Conservation (phyloP, 2,329 filamentous ascomycete genomes). For the Madurella fahalii region DNA sequence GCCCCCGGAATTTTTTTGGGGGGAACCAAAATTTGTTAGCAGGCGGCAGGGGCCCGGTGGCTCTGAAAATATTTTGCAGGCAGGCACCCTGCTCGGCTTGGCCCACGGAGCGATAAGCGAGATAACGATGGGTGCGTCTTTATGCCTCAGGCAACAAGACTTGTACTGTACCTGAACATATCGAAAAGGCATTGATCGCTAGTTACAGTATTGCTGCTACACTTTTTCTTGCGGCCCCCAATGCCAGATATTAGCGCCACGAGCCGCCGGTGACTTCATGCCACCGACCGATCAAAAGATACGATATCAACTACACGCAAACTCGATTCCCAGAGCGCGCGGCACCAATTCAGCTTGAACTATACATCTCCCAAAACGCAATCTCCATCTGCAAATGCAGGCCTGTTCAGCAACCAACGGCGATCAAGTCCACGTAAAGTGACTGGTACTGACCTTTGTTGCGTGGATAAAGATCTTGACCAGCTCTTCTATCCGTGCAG, state of each 20-base stretch:
- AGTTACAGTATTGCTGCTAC: no score
- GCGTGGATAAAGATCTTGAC: conserved; percentile 80
- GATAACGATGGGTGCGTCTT: conserved; percentile 11
- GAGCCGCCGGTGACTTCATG: no score
- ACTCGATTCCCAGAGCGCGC: background rate
- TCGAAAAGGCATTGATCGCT: no score
- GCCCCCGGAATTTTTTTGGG: conserved; percentile 22
- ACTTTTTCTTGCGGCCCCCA: no score
- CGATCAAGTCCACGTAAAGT: background rate
- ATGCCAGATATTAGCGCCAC: background rate
- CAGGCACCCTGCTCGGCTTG: conserved; percentile 12
- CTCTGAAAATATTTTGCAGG: conserved; percentile 21
- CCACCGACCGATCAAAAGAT: background rate
- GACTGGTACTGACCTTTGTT: conserved; percentile 60
- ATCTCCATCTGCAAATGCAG: conserved; percentile 58
- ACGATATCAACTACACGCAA: background rate
- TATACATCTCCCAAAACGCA: conserved; percentile 68
- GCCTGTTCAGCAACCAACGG: conserved; percentile 13
- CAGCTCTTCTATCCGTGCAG: conserved; percentile 72
- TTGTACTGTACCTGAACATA: background rate
- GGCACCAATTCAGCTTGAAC: conserved; percentile 8
- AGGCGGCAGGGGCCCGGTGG: conserved; percentile 9
- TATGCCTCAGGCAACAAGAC: conserved; percentile 1
- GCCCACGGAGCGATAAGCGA: conserved; percentile 15
- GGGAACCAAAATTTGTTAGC: conserved; percentile 16